These are phyloP conservation scores for Quercus phellos DNA, from an alignment of 331 rosid species.

Conservation along the genomic window DNA sequence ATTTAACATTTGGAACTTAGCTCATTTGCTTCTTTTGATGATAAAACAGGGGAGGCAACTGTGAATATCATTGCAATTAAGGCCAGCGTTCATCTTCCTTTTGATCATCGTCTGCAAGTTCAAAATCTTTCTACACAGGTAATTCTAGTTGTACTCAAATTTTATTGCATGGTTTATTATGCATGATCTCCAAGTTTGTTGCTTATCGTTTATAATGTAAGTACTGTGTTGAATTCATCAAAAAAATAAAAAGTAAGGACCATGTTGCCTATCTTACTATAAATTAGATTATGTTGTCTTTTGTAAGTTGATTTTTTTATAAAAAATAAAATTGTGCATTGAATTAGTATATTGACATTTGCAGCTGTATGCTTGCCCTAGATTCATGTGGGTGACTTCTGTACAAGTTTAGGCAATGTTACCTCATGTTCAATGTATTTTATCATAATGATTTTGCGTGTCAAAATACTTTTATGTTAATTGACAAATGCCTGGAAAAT, in stretches of 20 bases:
- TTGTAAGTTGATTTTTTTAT: too few relatives aligned
- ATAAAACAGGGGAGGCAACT: slow-evolving; percentile 53
- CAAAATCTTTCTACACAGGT: slow-evolving; percentile 87
- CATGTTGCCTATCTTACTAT: background rate
- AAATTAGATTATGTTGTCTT: too few relatives aligned
- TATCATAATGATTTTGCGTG: background rate
- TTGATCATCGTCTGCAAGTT: slow-evolving; percentile 54
- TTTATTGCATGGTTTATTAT: background rate
- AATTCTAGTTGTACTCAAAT: slow-evolving; percentile 8
- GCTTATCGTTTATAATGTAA: background rate
- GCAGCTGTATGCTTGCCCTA: background rate
- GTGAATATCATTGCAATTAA: slow-evolving; percentile 63
- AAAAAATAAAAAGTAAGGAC: too few relatives aligned
- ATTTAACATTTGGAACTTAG: background rate
- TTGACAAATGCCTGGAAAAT: background rate
- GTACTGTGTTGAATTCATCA: background rate
- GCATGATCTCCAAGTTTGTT: background rate
- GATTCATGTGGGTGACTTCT: background rate
- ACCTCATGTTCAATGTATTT: background rate
- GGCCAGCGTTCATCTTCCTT: slow-evolving; percentile 73
- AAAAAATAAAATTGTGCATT: background rate
- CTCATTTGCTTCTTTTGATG: slow-evolving; percentile 32
- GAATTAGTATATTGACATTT: background rate
- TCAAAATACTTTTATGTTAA: background rate
- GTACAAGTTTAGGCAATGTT: background rate